A percentile compares a stretch with the other conserved stretches of the same genome.
phyloP scores from a whole-genome alignment of 148 eudicot species.

The Heliosperma pusillum region DNA sequence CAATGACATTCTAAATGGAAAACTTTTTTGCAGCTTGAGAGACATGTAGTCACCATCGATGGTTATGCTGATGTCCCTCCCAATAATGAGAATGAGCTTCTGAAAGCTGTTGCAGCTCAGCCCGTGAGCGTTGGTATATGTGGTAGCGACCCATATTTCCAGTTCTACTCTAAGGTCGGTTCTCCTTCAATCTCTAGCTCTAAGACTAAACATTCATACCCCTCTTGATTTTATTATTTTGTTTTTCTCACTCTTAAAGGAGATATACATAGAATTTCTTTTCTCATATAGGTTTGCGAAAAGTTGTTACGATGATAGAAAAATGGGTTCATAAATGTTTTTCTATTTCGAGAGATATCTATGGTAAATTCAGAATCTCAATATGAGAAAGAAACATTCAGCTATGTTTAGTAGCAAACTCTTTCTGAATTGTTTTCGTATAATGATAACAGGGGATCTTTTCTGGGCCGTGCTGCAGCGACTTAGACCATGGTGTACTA shows the following conservation, averaged over 20 bases:
- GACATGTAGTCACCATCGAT: conserved; percentile 82
- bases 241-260: too few species aligned
- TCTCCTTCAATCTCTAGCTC: not conserved
- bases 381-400: not conserved
- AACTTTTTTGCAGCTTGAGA: conserved; percentile 46
- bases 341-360: not conserved
- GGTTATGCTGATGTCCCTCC: conserved; percentile 69
- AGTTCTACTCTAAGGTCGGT: conserved; percentile 93
- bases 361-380: not conserved
- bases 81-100: conserved; percentile 56
- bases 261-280: too few species aligned
- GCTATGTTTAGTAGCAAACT: not conserved
- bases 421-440: not conserved
- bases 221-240: too few species aligned
- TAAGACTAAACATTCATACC: not conserved
- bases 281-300: too few species aligned
- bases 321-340: too few species aligned
- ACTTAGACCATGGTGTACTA: conserved; percentile 80
- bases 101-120: conserved; percentile 76
- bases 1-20: not conserved
- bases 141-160: conserved; percentile 81
- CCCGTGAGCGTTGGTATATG: conserved; percentile 94
- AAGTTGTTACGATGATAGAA: too few species aligned
- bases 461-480: conserved; percentile 77
- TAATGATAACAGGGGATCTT: conserved; percentile 59